Percentiles rank a stretch among this genome's conserved stretches.
Evolutionary conservation across 2,329 filamentous ascomycete genomes (phyloP).

Genomic region (Ustilaginoidea virens): DNA sequence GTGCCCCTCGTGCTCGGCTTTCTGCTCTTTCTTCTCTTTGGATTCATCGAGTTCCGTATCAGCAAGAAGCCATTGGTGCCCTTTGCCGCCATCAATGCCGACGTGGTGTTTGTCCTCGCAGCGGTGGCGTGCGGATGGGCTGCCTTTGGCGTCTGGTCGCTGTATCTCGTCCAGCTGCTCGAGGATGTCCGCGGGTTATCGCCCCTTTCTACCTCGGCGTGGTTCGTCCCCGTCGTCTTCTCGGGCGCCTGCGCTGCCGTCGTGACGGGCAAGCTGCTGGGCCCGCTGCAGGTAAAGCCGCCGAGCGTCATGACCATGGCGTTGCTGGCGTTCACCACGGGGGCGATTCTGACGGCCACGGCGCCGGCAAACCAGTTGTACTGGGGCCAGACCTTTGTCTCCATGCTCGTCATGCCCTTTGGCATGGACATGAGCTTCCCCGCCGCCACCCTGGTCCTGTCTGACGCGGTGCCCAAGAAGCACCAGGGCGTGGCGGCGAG

Average conservation of each 20-base stretch:
- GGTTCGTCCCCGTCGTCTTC: constrained; percentile 27
- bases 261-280: constrained; percentile 25
- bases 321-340: constrained; percentile 26
- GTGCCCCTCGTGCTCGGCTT: constrained; percentile 40
- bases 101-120: constrained; percentile 38
- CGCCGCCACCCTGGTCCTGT: constrained; percentile 43
- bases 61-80: constrained; percentile 41
- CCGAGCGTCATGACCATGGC: constrained; percentile 27
- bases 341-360: constrained; percentile 26
- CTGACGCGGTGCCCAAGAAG: constrained; percentile 29
- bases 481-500: constrained; percentile 33
- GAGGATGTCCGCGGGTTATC: constrained; percentile 24
- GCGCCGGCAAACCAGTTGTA: constrained; percentile 41
- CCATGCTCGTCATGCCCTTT: constrained; percentile 40
- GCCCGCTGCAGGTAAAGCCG: constrained; percentile 19
- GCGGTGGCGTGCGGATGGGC: constrained; percentile 39
- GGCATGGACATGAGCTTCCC: constrained; percentile 56
- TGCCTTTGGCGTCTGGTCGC: constrained; percentile 37
- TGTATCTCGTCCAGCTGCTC: constrained; percentile 35
- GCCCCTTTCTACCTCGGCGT: constrained; percentile 28
- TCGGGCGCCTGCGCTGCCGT: constrained; percentile 29
- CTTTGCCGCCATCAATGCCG: constrained; percentile 27
- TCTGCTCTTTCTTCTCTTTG: constrained; percentile 37
- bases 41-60: constrained; percentile 35
- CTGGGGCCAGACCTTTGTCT: constrained; percentile 48